phyloP scores from a whole-genome alignment of 768 basidiomycete genomes.

The Suillus plorans region DNA sequence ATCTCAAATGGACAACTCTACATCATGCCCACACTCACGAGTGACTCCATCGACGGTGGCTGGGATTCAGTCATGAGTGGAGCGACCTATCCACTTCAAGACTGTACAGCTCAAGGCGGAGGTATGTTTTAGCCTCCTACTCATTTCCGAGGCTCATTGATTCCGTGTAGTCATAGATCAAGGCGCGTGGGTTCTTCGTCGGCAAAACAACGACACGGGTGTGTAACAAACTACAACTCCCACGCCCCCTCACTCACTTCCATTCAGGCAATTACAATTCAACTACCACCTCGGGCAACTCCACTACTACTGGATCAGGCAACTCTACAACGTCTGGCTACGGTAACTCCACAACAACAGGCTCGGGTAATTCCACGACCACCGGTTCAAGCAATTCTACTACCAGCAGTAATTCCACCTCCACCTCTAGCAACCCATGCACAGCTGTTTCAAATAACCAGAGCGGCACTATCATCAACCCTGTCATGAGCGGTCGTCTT shows the following conservation, averaged over 20 bases:
- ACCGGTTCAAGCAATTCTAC: conserved; percentile 10
- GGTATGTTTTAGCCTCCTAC: not conserved
- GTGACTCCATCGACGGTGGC: conserved; percentile 41
- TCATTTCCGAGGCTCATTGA: not conserved
- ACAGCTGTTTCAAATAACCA: conserved; percentile 41
- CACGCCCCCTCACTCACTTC: not conserved
- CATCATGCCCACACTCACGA: conserved; percentile 60
- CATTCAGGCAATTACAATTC: not conserved
- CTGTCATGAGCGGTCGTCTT: conserved; percentile 54
- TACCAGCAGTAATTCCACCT: conserved; percentile 11
- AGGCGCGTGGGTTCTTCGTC: conserved; percentile 23
- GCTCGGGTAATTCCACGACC: conserved; percentile 10
- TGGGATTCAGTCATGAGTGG: conserved; percentile 40
- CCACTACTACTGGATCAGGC: conserved; percentile 9
- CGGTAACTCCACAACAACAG: conserved; percentile 21
- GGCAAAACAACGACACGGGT: conserved; percentile 32
- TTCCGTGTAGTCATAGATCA: conserved; percentile 14
- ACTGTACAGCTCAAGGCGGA: conserved; percentile 28
- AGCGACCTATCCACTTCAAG: conserved; percentile 34
- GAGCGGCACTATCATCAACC: conserved; percentile 43
- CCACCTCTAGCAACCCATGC: conserved; percentile 36
- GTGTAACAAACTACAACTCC: conserved; percentile 1
- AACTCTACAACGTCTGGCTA: conserved; percentile 9
- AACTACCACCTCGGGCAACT: not conserved
- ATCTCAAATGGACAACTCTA: conserved; percentile 51